phyloP scores from a whole-genome alignment of 306 rosid species.

The Corylus americana region DNA sequence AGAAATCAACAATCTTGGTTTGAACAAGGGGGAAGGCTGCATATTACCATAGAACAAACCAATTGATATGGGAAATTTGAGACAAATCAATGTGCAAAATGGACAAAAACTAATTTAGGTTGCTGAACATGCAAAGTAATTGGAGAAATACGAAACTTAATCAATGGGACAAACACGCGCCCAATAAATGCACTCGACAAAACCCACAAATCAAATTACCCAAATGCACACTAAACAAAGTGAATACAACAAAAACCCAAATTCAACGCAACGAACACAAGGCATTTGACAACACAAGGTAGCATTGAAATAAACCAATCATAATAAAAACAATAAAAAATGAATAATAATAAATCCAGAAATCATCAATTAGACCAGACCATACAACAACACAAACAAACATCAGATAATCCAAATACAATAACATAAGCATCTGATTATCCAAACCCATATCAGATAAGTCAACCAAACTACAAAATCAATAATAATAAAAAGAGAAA shows the following conservation, averaged over 20 bases:
- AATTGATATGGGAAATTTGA: not conserved
- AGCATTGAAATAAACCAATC: not conserved
- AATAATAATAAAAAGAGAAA: not conserved
- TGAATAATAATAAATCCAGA: not conserved
- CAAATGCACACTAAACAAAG: not conserved
- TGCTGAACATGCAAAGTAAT: not conserved
- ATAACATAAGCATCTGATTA: not conserved
- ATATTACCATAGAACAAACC: not conserved
- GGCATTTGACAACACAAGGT: not conserved
- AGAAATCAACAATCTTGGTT: conserved; percentile 58
- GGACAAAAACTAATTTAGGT: not conserved
- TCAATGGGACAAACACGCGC: not conserved
- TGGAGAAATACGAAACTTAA: not conserved
- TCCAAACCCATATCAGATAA: not conserved
- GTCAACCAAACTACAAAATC: not conserved
- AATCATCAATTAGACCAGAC: not conserved
- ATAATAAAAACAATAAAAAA: not conserved
- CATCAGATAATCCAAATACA: accelerated
- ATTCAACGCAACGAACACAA: not conserved
- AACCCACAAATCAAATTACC: not conserved
- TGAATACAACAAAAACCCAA: not conserved
- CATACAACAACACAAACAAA: not conserved
- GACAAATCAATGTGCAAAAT: not conserved
- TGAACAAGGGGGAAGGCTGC: conserved; percentile 59
- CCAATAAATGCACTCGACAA: not conserved